A percentile compares a stretch with the other conserved stretches of the same genome.
These are phyloP conservation scores for Poteriospumella lacustris DNA, from an alignment of 108 stramenopile species.

Conservation along the genomic window DNA sequence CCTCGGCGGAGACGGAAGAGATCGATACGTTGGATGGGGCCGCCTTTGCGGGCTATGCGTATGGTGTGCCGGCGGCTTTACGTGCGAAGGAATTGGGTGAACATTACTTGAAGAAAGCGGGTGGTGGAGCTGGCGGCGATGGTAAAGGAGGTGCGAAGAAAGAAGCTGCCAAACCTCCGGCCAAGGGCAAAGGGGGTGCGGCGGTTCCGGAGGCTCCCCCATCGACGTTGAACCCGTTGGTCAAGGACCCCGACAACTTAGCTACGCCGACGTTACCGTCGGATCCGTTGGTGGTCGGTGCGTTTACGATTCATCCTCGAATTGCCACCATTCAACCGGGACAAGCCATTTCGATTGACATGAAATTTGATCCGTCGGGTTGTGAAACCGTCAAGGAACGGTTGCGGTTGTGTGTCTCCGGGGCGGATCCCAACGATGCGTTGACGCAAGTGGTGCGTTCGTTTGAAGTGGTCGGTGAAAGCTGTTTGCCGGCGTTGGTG, in stretches of 20 bases:
- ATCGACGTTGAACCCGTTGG: conserved; percentile 18
- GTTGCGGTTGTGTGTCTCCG: conserved; percentile 29
- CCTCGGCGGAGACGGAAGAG: conserved; percentile 20
- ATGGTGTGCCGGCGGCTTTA: conserved; percentile 39
- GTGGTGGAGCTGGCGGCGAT: conserved; percentile 10
- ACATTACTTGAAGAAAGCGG: neutral
- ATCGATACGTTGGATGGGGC: conserved; percentile 2
- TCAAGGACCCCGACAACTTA: conserved; percentile 22
- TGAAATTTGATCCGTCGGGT: conserved; percentile 50
- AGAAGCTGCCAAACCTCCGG: neutral
- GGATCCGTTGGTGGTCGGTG: conserved; percentile 19
- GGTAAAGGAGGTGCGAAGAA: conserved; percentile 23
- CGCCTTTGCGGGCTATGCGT: conserved; percentile 14
- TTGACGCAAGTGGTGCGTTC: neutral
- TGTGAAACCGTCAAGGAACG: conserved; percentile 18
- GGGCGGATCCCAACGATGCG: conserved; percentile 31
- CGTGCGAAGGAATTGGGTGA: conserved; percentile 30
- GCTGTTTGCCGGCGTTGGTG: conserved; percentile 48
- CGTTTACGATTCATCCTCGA: conserved; percentile 9
- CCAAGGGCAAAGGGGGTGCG: conserved; percentile 13
- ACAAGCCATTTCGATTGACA: conserved; percentile 28
- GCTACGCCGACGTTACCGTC: neutral
- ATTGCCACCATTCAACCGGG: conserved; percentile 45
- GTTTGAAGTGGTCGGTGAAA: conserved; percentile 56
- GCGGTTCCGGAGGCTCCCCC: neutral